These are phyloP conservation scores for Trichoderma semiorbis DNA, from an alignment of 2,329 filamentous ascomycete genomes.

Conservation along the genomic window DNA sequence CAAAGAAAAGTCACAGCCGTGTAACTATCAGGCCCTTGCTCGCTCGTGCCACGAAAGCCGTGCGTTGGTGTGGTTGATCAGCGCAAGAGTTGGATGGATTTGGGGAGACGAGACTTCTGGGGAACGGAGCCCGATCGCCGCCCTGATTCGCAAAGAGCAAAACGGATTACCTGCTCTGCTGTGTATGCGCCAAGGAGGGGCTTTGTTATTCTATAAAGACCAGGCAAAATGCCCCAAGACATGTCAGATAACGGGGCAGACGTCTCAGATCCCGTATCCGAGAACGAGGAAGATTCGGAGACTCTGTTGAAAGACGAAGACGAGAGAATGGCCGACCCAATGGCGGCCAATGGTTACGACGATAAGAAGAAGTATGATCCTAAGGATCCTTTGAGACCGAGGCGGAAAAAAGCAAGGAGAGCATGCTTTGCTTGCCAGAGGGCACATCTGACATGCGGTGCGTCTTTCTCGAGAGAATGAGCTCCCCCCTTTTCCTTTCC, in stretches of 20 bases:
- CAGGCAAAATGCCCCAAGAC: constrained; percentile 54
- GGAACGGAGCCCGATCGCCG: constrained; percentile 33
- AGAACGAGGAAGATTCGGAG: constrained; percentile 56
- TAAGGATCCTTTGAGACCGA: constrained; percentile 85
- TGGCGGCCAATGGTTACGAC: constrained; percentile 46
- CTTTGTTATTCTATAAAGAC: constrained; percentile 43
- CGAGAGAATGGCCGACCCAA: constrained; percentile 52
- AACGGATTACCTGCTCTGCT: constrained; percentile 4
- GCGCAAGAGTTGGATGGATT: constrained; percentile 27
- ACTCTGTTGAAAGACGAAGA: constrained; percentile 44
- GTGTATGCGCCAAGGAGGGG: constrained; percentile 25
- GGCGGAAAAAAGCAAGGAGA: constrained; percentile 91
- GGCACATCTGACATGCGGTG: constrained; percentile 97
- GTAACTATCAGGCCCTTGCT: constrained; percentile 26
- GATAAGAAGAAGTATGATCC: constrained; percentile 69
- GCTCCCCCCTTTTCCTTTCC: too few relatives aligned
- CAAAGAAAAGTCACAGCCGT: constrained; percentile 27
- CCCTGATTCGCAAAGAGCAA: constrained; percentile 27
- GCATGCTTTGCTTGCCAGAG: constrained; percentile 96
- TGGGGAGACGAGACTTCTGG: constrained; percentile 26
- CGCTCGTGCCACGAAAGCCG: constrained; percentile 31
- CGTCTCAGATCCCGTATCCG: constrained; percentile 57
- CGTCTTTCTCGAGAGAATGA: constrained; percentile 40
- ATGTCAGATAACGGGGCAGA: constrained; percentile 52
- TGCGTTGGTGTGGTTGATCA: constrained; percentile 35